phyloP scores from a whole-genome alignment of 2,329 filamentous ascomycete species.

The Pseudopyricularia javanii region DNA sequence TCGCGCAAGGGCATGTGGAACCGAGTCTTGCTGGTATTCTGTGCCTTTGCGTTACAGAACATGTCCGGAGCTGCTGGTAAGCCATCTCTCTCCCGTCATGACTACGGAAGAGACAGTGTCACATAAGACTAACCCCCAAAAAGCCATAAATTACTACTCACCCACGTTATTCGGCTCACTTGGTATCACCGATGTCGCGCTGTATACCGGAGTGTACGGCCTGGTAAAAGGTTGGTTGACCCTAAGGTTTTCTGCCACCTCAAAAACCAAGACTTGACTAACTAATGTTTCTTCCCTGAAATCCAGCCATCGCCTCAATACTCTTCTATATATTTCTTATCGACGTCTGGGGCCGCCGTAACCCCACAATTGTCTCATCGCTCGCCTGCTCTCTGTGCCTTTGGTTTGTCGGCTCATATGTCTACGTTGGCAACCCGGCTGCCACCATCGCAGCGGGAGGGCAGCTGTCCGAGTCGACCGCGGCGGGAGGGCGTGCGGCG shows the following conservation, averaged over 20 bases:
- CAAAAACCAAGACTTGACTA: background rate
- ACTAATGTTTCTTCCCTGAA: too few species aligned
- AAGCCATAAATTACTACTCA: conserved; percentile 29
- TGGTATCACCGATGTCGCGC: conserved; percentile 28
- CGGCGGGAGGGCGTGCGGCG: conserved; percentile 35
- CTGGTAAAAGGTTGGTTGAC: conserved; percentile 20
- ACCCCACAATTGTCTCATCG: conserved; percentile 32
- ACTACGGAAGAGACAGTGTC: background rate
- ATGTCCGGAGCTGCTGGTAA: conserved; percentile 22
- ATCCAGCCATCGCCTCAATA: conserved; percentile 20
- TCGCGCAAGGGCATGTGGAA: conserved; percentile 26
- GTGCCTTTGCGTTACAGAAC: conserved; percentile 25
- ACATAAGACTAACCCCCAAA: background rate
- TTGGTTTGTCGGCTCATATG: conserved; percentile 39
- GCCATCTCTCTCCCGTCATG: background rate
- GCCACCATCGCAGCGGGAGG: conserved; percentile 28
- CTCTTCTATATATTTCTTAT: conserved; percentile 27
- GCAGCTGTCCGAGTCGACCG: conserved; percentile 25
- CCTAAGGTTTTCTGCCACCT: background rate
- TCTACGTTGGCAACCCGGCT: conserved; percentile 36
- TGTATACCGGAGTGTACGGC: conserved; percentile 40
- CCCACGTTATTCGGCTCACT: conserved; percentile 28
- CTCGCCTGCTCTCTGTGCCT: conserved; percentile 33
- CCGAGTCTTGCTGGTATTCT: conserved; percentile 22
- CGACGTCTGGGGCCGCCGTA: conserved; percentile 25